Conservation (phyloP, 176 grass and related monocot species). For the Aegilops longissima region DNA sequence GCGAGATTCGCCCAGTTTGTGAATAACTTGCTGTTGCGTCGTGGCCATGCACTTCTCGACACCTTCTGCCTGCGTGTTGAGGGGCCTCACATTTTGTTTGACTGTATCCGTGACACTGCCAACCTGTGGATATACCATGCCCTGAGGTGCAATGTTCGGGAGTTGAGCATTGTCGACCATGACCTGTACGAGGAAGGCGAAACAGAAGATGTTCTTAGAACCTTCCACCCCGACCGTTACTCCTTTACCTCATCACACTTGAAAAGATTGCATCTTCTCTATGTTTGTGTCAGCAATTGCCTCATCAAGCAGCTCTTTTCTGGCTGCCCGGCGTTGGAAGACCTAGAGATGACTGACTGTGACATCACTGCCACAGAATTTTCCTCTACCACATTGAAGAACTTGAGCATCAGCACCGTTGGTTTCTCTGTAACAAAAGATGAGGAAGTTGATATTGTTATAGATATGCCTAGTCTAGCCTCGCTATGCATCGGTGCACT, state of each 20-base stretch:
- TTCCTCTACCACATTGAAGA: background rate
- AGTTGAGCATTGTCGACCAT: background rate
- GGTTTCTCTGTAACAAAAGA: no score
- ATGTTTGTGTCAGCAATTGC: background rate
- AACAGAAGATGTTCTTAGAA: no score
- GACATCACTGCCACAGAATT: background rate
- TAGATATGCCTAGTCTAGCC: constrained; percentile 32
- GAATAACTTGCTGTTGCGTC: background rate
- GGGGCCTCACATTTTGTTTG: background rate
- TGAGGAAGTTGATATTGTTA: constrained; percentile 9
- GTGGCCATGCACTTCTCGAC: background rate
- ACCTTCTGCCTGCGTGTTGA: background rate
- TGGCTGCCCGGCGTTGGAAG: constrained; percentile 3
- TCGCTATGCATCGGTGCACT: no score
- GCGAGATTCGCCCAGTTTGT: background rate
- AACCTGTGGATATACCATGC: constrained; percentile 17
- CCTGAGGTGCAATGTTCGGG: constrained; percentile 3
- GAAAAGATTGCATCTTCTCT: background rate
- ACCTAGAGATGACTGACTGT: background rate
- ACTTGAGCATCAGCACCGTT: background rate
- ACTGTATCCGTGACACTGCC: background rate
- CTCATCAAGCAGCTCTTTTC: constrained; percentile 14
- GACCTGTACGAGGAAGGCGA: no score
- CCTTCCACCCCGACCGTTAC: no score
- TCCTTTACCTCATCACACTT: constrained; percentile 6